Evolutionary conservation across 2,329 filamentous ascomycete genomes (phyloP).

Genomic region (Trichoderma afroharzianum): DNA sequence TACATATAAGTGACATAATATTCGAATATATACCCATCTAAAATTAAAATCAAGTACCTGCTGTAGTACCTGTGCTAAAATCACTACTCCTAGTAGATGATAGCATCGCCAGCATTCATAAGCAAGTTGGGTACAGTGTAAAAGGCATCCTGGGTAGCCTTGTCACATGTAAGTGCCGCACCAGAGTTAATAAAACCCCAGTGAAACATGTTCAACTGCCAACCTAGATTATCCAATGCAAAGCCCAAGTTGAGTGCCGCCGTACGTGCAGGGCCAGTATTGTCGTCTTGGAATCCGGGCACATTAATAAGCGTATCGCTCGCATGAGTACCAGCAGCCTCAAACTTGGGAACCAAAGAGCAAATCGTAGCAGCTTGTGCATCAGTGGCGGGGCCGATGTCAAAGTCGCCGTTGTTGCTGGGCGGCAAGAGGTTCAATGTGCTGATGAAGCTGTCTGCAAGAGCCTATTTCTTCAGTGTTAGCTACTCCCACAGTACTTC

Average conservation of each 20-base stretch:
- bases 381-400: not conserved
- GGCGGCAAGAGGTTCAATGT: not conserved
- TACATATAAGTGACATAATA: too few species aligned
- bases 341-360: not conserved
- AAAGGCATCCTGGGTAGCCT: not conserved
- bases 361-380: not conserved
- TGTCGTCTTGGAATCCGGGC: not conserved
- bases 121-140: not conserved
- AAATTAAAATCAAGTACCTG: not conserved
- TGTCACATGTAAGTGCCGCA: not conserved
- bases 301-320: not conserved
- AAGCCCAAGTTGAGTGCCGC: not conserved
- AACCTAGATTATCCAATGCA: not conserved
- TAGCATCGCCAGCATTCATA: not conserved
- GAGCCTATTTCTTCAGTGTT: not conserved
- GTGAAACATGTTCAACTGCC: not conserved
- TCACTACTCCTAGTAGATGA: not conserved
- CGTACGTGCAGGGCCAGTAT: not conserved
- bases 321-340: not conserved
- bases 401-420: not conserved
- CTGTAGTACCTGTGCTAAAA: not conserved
- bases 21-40: not conserved
- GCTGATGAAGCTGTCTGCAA: not conserved
- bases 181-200: not conserved
- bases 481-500: not conserved